A percentile compares a stretch with the other conserved stretches of the same genome.
Conservation (phyloP, 176 grass and related monocot genomes). For the Eragrostis curvula region DNA sequence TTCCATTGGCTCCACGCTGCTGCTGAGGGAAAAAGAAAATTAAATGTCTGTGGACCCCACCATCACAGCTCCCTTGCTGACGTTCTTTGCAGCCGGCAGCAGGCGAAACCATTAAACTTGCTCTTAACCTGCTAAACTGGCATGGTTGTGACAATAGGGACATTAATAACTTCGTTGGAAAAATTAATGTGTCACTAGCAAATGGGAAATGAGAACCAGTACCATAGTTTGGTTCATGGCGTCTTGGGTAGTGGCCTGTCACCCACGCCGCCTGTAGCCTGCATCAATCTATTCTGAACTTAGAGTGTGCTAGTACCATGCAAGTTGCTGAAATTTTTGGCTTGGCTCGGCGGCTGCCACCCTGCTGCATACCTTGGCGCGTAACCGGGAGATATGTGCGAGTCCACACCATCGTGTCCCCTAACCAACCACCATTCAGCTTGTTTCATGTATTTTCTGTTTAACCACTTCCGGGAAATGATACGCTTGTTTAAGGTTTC, state of each 20-base stretch:
- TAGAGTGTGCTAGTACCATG: neutral
- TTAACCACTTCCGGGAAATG: slow-evolving; percentile 22
- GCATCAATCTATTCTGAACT: neutral
- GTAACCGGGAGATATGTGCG: neutral
- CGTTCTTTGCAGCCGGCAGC: too few species aligned
- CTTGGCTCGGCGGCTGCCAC: slow-evolving; percentile 30
- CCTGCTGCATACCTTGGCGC: neutral
- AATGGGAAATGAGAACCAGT: neutral
- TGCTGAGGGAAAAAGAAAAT: too few species aligned
- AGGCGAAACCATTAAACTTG: too few species aligned
- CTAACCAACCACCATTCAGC: slow-evolving; percentile 18
- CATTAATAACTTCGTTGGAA: too few species aligned
- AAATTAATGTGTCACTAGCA: neutral
- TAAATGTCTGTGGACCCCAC: too few species aligned
- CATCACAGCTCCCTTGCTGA: too few species aligned
- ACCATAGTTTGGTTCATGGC: neutral
- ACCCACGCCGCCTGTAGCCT: neutral
- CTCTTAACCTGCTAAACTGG: neutral
- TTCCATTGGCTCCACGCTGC: too few species aligned
- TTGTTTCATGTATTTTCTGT: neutral
- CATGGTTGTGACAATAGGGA: neutral
- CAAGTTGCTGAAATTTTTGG: slow-evolving; percentile 23
- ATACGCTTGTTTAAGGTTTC: neutral
- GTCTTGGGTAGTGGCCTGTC: neutral
- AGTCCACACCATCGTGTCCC: slow-evolving; percentile 23